Evolutionary conservation across 495 filamentous ascomycete species (phyloP).

Genomic region (Aspergillus sclerotioniger): DNA sequence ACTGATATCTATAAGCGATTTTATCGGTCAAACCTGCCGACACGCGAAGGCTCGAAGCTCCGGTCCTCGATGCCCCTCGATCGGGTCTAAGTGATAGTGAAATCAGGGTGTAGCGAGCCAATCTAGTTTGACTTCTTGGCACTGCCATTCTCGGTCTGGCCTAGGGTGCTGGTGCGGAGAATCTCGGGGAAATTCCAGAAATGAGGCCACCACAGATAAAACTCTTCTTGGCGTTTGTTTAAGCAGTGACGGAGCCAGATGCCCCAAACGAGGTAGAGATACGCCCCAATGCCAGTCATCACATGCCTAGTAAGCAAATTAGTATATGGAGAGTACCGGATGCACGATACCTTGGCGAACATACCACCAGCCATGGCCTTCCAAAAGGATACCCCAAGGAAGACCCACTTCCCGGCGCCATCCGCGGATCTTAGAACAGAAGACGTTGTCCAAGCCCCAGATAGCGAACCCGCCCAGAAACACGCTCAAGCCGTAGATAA

Average conservation of each 20-base stretch:
- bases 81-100: slow-evolving; percentile 9
- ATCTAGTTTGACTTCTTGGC: slow-evolving; percentile 44
- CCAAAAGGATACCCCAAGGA: slow-evolving; percentile 86
- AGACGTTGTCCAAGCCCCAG: slow-evolving; percentile 85
- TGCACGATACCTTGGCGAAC: slow-evolving; percentile 30
- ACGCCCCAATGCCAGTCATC: slow-evolving; percentile 68
- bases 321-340: neutral
- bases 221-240: slow-evolving; percentile 74
- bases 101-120: slow-evolving; percentile 8
- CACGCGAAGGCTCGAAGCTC: neutral
- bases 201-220: slow-evolving; percentile 68
- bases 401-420: slow-evolving; percentile 74
- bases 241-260: slow-evolving; percentile 83
- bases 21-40: neutral
- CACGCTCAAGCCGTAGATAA: slow-evolving; percentile 64
- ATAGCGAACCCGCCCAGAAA: slow-evolving; percentile 84
- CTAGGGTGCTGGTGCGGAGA: slow-evolving; percentile 32
- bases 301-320: slow-evolving; percentile 50
- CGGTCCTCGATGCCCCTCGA: slow-evolving; percentile 23
- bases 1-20: slow-evolving; percentile 7
- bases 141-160: slow-evolving; percentile 27
- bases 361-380: slow-evolving; percentile 98
- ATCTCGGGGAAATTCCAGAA: slow-evolving; percentile 67
- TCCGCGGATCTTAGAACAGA: slow-evolving; percentile 65
- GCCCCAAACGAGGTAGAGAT: slow-evolving; percentile 82